A percentile compares a stretch with the other conserved stretches of the same genome.
Evolutionary conservation across 1,284 basidiomycete genomes (phyloP).

Genomic region (Pseudozyma sp.): DNA sequence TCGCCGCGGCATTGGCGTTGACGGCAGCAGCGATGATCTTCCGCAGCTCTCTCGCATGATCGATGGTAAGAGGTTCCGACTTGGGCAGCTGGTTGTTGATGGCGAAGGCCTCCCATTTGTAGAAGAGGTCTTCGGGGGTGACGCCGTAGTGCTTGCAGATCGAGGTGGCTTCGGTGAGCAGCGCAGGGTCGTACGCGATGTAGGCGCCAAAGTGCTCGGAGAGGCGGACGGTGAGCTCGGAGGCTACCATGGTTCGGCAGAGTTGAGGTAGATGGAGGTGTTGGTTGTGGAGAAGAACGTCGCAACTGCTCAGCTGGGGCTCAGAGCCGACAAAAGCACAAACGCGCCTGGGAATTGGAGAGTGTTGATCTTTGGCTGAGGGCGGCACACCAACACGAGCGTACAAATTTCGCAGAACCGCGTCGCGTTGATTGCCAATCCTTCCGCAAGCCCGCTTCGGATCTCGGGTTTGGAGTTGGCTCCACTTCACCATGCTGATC

Average conservation of each 20-base stretch:
- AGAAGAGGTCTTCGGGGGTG: slow-evolving; percentile 54
- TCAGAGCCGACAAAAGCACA: background rate
- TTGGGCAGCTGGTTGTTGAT: slow-evolving; percentile 44
- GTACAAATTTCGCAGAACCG: slow-evolving; percentile 7
- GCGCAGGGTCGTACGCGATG: slow-evolving; percentile 29
- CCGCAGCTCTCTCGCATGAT: slow-evolving; percentile 47
- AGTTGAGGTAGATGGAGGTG: background rate
- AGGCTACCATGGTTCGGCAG: slow-evolving; percentile 14
- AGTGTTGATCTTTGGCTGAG: slow-evolving; percentile 1
- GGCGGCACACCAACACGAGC: slow-evolving; percentile 8
- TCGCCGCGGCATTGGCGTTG: slow-evolving; percentile 20
- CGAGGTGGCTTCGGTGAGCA: slow-evolving; percentile 48
- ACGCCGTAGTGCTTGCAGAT: slow-evolving; percentile 47
- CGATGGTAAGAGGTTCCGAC: slow-evolving; percentile 36
- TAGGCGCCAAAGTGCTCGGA: slow-evolving; percentile 38
- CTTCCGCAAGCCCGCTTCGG: slow-evolving; percentile 2
- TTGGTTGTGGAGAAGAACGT: background rate
- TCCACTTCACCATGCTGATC: background rate
- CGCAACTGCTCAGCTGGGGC: too few species aligned
- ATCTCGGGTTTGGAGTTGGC: slow-evolving; percentile 6
- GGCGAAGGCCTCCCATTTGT: slow-evolving; percentile 60
- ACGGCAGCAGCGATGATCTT: slow-evolving; percentile 40
- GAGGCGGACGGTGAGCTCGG: slow-evolving; percentile 32
- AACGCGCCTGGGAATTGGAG: slow-evolving; percentile 1
- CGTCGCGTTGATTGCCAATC: slow-evolving; percentile 46